phyloP scores from a whole-genome alignment of 148 eudicot species.

The Suaeda aralocaspica region DNA sequence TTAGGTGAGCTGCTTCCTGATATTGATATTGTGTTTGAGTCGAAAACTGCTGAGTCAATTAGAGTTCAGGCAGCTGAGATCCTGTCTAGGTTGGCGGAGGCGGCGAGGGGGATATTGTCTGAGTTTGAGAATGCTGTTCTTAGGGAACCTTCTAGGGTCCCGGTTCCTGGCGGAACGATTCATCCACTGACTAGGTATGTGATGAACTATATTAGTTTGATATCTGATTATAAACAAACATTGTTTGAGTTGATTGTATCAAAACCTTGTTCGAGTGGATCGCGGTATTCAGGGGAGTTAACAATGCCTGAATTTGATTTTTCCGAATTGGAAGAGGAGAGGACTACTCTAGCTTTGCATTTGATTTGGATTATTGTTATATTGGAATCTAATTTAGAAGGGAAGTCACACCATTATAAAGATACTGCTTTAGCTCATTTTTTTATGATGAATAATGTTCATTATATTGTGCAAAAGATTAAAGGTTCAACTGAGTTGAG shows the following conservation, averaged over 20 bases:
- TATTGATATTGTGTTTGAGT: slow-evolving; percentile 57
- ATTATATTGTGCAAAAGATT: slow-evolving; percentile 69
- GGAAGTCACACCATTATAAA: slow-evolving; percentile 55
- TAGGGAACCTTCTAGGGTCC: slow-evolving; percentile 70
- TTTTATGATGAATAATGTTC: slow-evolving; percentile 88
- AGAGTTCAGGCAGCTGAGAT: slow-evolving; percentile 76
- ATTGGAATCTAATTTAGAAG: slow-evolving; percentile 60
- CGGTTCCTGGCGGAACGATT: slow-evolving; percentile 84
- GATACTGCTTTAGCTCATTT: slow-evolving; percentile 60
- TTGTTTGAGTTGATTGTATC: slow-evolving; percentile 69
- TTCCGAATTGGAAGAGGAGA: slow-evolving; percentile 50
- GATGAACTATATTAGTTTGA: slow-evolving; percentile 86
- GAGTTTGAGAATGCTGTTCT: slow-evolving; percentile 89
- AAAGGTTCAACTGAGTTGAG: slow-evolving; percentile 60
- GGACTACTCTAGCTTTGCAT: slow-evolving; percentile 62
- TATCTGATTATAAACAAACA: slow-evolving; percentile 82
- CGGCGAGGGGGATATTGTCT: slow-evolving; percentile 73
- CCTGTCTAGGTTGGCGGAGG: slow-evolving; percentile 70
- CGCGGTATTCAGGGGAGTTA: slow-evolving; percentile 55
- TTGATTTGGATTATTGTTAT: slow-evolving; percentile 79
- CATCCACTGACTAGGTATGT: slow-evolving; percentile 96
- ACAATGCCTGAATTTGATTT: slow-evolving; percentile 58
- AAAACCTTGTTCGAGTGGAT: slow-evolving; percentile 57
- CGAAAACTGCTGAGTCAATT: slow-evolving; percentile 55
- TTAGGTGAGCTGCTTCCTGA: slow-evolving; percentile 71